Conservation (phyloP, 2,329 filamentous ascomycete genomes). For the Coniochaeta hoffmannii region DNA sequence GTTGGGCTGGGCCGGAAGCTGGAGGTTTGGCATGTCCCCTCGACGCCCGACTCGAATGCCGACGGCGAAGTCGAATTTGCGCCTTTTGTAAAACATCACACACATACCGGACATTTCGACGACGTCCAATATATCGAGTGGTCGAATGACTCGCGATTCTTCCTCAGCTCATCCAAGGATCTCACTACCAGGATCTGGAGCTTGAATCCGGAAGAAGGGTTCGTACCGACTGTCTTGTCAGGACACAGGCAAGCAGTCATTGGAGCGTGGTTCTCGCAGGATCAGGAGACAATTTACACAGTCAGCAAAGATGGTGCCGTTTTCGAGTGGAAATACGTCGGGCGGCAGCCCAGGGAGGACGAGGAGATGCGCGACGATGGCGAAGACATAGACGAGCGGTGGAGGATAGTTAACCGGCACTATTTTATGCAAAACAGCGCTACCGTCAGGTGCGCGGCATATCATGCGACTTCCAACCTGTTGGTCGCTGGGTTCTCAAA, state of each 20-base stretch:
- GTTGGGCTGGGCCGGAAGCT: conserved; percentile 80
- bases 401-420: conserved; percentile 85
- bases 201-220: conserved; percentile 76
- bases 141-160: conserved; percentile 94
- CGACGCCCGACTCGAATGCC: conserved; percentile 70
- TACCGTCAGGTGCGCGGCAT: conserved; percentile 82
- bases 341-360: conserved; percentile 45
- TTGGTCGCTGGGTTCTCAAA: conserved; percentile 96
- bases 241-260: conserved; percentile 87
- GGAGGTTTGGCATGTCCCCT: conserved; percentile 94
- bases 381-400: conserved; percentile 62
- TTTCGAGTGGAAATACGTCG: conserved; percentile 85
- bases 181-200: conserved; percentile 95
- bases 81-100: conserved; percentile 83
- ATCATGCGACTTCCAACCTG: conserved; percentile 79
- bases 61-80: conserved; percentile 89
- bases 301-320: conserved; percentile 96
- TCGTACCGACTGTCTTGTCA: conserved; percentile 80
- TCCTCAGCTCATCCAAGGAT: conserved; percentile 86
- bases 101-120: conserved; percentile 85
- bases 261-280: conserved; percentile 92
- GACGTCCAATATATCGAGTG: conserved; percentile 80
- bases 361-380: conserved; percentile 50
- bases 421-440: conserved; percentile 92
- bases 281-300: conserved; percentile 94